Base-by-base conservation (phyloP, 176 grass and related monocot species). In the Urochloa ruziziensis region DNA sequence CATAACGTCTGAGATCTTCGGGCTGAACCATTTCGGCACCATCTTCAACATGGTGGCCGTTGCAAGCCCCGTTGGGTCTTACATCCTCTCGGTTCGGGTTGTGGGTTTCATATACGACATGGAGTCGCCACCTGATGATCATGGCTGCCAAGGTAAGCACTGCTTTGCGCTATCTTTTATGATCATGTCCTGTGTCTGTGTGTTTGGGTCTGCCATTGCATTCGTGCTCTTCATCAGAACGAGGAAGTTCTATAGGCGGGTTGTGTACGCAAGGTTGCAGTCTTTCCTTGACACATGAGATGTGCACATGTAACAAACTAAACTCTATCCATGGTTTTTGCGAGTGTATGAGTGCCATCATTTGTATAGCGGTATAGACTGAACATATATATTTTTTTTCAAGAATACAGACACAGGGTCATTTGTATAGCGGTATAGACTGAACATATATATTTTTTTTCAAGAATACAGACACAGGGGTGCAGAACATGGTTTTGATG, bases 1-100 rank as follows among this genome's bases (percentile, higher is more conserved):
- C 70, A 90, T 95, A 73, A 91, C 90, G 1, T 92, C 90, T 4
- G 93, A 95, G 70, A 79, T 95, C 32, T 95, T 95, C 25, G 93
- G 93, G 40, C 83, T 95, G 1, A 67, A 25, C 58, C 82, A 95
- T 67, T 92, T 95, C 2, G 93, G 93, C 17, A 91, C 88, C 49
- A 90, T 95, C 58, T 95, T 95, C 64, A 92, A 95, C 75, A 86
- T 48, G 17, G 88, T 92, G 59, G 85, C 93, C 0, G 77, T 88
- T n/a, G 93, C 93, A 5, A 95, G 93, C 66, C 93, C 93, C 0
- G 60, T 88, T 17, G 93, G 93, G 4, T 95, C 93, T 10, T 92
- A 91, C 63, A 79, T 92, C 43, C 90, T 95, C 49, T 95, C 93
- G 14, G 90, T 95, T 28, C 86, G 85, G 4, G 63, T 95, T 12